Base-by-base conservation (phyloP, 192 early-diverging fungal genomes). In the Backusella sp. region DNA sequence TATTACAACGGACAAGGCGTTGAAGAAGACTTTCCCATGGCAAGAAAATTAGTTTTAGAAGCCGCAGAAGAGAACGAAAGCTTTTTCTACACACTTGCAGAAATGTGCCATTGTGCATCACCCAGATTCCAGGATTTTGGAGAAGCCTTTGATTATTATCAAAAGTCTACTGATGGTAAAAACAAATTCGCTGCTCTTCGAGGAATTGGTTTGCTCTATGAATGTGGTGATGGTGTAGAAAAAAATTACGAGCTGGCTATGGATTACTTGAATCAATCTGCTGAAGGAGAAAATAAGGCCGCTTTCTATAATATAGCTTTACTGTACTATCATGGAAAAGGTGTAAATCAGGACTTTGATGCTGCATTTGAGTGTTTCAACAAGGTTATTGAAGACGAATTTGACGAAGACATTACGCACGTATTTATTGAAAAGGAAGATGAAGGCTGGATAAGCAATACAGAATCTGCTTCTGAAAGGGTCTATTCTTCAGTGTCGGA, bases 401-500 rank as follows among this genome's bases (percentile, higher is more conserved):
- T 23, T 21, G n/a, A 56, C n/a, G 53, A 56, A 23, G n/a, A 21
- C 7, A 23, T 26, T 56, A 56, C 2, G 2, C 53, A 56, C 11
- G 53, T 56, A 23, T 56, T 56, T 56, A 21, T 56, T 56, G 53
- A 56, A 56, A 56, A 56, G 42, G 42, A 44, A 26, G 53, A 56
- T 23, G 53, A 56, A 21, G 53, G n/a, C n/a, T 56, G 53, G 19
- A 56, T 56, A 56, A 56, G 21, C 23, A 6, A 9, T 28, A 42
- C 39, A 21, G 11, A 8, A 0, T 56, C n/a, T 56, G 53, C 53
- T 56, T 23, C 8, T 3, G n/a, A 56, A 21, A 56, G 53, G 36
- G 21, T 41, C 35, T 70, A 76, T 68, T 76, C 70, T 62, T 44
- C 32, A 19, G 70, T 70, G 37, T 68, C 75, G 2, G 75, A 68